Conservation (phyloP, 2,329 filamentous ascomycete species). For the Harringtonia lauricola region DNA sequence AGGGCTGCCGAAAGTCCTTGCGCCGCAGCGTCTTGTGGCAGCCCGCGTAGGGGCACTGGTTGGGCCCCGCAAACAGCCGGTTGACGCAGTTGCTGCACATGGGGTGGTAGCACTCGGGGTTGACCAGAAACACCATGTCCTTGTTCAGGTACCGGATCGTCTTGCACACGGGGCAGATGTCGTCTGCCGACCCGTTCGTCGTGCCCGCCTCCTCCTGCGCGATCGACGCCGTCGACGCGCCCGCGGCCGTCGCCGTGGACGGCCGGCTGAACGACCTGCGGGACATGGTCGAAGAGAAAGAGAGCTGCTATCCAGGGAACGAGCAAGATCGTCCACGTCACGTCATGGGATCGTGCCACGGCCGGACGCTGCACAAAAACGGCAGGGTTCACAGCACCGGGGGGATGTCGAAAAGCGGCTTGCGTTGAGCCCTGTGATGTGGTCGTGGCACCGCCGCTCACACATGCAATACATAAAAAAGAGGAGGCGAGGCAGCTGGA, state of each 20-base stretch:
- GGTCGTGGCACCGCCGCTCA: no score
- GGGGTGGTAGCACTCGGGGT: conserved; percentile 96
- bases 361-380: no score
- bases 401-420: no score
- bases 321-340: no score
- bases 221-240: no score
- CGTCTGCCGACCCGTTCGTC: conserved; percentile 22
- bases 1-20: conserved; percentile 73
- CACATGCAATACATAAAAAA: no score
- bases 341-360: no score
- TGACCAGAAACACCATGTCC: conserved; percentile 90
- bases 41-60: conserved; percentile 81
- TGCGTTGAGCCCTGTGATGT: no score
- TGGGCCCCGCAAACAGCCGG: conserved; percentile 86
- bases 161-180: conserved; percentile 96
- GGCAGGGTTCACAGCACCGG: no score
- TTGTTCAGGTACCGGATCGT: conserved; percentile 91
- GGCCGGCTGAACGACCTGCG: no score
- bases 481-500: no score
- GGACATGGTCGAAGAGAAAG: neutral
- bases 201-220: neutral
- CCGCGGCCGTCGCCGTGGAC: no score
- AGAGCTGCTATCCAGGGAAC: neutral
- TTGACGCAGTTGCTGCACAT: conserved; percentile 97
- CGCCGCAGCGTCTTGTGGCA: conserved; percentile 82